Base-by-base conservation (phyloP, 768 basidiomycete species). In the Tricholoma furcatifolium region DNA sequence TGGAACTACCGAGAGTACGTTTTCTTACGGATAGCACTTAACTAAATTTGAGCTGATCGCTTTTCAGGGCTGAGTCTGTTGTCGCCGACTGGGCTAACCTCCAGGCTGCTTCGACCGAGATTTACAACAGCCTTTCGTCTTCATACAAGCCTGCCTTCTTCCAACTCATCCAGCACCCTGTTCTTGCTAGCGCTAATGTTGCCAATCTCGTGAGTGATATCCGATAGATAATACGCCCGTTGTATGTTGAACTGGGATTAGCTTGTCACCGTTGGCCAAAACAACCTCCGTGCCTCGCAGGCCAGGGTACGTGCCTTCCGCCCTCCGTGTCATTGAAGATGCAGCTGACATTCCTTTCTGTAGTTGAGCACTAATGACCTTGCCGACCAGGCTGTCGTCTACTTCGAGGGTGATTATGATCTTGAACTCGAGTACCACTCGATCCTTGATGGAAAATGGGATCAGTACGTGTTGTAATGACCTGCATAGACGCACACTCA, bases 1-100 rank as follows among this genome's bases (percentile, higher is more conserved):
- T 73, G 74, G 43, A 82, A 85, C 63, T 88, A 87, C 64, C 71
- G 85, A 62, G 87, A 89, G 86, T 86, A 57, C 55, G 83, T 71
- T 4, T 17, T 15, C 3, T 14, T 20, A 34, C 1, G 17, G n/a
- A 40, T 34, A 35, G 54, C 20, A 21, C n/a, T 18, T 41, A 18
- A 36, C 31, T 2, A 41, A 18, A 14, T 12, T 27, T 35, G 32
- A 17, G 41, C 17, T 42, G 11, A 43, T 21, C 36, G 54, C 8
- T 47, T 39, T n/a, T 35, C 31, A 86, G 85, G 63, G 83, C 85
- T 15, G 86, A 88, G 10, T 75, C 60, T 38, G 73, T 86, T 9
- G 63, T 81, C 34, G 69, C 67, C 8, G 73, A 68, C 15, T 87
- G 84, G 82, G 67, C 76, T 10, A 67, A 60, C 4, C 67, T 85